phyloP scores from a whole-genome alignment of 768 basidiomycete genomes.

The Rhizopogon roseolus region DNA sequence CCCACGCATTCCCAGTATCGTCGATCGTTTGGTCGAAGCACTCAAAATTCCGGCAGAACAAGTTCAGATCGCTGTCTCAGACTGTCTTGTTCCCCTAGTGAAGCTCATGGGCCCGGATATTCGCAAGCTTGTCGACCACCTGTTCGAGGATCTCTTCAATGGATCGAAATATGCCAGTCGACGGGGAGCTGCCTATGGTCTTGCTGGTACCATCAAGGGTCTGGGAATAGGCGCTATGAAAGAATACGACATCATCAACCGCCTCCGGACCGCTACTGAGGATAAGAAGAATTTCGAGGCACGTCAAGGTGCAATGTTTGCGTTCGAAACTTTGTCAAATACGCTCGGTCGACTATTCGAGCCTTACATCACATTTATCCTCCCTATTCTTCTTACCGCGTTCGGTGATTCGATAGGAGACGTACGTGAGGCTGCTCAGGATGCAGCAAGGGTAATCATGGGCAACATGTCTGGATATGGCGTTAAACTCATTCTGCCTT shows the following conservation, averaged over 20 bases:
- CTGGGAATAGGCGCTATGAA: conserved; percentile 83
- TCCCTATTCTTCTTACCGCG: conserved; percentile 75
- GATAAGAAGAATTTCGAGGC: conserved; percentile 88
- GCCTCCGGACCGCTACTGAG: conserved; percentile 70
- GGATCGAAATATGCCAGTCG: conserved; percentile 86
- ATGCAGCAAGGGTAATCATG: conserved; percentile 93
- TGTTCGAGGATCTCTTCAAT: conserved; percentile 74
- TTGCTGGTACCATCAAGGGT: conserved; percentile 92
- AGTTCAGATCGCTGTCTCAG: conserved; percentile 94
- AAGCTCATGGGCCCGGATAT: conserved; percentile 50
- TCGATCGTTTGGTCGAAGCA: conserved; percentile 82
- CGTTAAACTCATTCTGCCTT: conserved; percentile 91
- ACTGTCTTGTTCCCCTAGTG: conserved; percentile 88
- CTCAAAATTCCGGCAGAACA: conserved; percentile 93
- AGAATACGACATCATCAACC: conserved; percentile 71
- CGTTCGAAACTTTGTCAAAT: conserved; percentile 85
- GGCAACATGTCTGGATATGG: conserved; percentile 91
- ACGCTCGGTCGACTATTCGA: conserved; percentile 90
- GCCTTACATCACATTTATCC: conserved; percentile 81
- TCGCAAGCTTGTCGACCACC: conserved; percentile 61
- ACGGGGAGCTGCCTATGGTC: conserved; percentile 96
- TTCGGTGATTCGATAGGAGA: conserved; percentile 87
- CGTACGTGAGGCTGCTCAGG: conserved; percentile 90
- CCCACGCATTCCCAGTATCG: conserved; percentile 70
- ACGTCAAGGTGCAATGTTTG: conserved; percentile 92